Conservation (phyloP, 345 rosid species). For the Theobroma cacao region DNA sequence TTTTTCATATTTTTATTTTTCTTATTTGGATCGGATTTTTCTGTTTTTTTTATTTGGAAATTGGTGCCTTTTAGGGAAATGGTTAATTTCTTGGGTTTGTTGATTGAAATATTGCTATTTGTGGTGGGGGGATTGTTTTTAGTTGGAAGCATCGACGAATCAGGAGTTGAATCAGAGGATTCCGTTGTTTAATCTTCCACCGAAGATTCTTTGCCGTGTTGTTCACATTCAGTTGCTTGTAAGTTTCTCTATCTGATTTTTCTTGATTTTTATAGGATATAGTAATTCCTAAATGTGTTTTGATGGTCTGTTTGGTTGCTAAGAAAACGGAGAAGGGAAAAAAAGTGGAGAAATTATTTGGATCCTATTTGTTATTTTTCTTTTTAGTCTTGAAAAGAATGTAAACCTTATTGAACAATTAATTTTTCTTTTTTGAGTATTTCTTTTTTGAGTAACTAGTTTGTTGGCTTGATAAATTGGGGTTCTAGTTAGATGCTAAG, state of each 20-base stretch:
- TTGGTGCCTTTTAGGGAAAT: constrained; percentile 6
- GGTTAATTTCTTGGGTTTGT: not conserved
- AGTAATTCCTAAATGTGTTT: not conserved
- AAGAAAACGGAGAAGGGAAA: constrained; percentile 7
- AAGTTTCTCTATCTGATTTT: constrained; percentile 3
- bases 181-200: constrained; percentile 62
- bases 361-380: not conserved
- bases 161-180: constrained; percentile 67
- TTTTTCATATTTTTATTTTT: not conserved
- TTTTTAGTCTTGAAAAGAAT: not conserved
- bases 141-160: constrained; percentile 91
- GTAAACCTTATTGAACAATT: not conserved
- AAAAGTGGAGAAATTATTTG: not conserved
- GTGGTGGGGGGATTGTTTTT: constrained; percentile 23
- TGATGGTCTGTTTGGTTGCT: constrained; percentile 2
- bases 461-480: not conserved
- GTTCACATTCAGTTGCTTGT: constrained; percentile 75
- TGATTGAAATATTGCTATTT: constrained; percentile 25
- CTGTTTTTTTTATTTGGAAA: constrained; percentile 10
- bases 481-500: not conserved
- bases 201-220: constrained; percentile 85
- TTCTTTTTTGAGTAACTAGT: not conserved
- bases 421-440: not conserved
- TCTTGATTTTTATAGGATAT: not conserved
- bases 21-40: constrained; percentile 11